Percentiles rank a stretch among this genome's conserved stretches.
phyloP scores from a whole-genome alignment of 495 filamentous ascomycete species.

The Neurospora africana region DNA sequence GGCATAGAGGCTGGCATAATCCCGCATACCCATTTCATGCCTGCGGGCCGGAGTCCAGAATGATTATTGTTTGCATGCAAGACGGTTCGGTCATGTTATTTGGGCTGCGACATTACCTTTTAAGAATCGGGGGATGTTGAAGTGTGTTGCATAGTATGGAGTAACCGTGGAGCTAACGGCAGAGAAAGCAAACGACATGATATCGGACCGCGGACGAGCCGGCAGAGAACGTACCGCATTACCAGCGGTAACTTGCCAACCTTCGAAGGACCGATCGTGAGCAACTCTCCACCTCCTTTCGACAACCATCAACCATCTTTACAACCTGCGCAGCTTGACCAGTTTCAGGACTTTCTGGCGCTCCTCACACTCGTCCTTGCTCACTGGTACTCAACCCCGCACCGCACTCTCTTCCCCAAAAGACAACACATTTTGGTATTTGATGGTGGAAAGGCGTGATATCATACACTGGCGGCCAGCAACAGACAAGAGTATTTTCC shows the following conservation, averaged over 20 bases:
- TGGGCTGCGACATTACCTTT: background rate
- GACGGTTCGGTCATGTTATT: background rate
- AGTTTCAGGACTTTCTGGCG: background rate
- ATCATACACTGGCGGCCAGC: background rate
- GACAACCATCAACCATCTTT: background rate
- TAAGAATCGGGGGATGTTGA: background rate
- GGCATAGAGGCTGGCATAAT: background rate
- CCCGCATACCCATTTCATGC: background rate
- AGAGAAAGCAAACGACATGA: background rate
- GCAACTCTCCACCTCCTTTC: background rate
- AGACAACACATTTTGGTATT: background rate
- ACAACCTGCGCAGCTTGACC: background rate
- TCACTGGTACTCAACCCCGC: background rate
- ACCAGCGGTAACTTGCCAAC: background rate
- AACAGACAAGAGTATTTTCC: background rate
- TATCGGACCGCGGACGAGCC: background rate
- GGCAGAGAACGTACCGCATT: background rate
- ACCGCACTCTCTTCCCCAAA: background rate
- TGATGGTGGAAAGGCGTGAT: background rate
- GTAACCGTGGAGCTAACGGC: background rate
- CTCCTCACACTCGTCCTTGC: background rate
- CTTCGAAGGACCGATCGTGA: background rate
- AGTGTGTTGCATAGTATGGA: background rate
- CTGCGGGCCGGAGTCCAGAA: background rate
- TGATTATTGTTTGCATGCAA: background rate